These are phyloP conservation scores for Heritiera littoralis DNA, from an alignment of 345 rosid species.

Conservation along the genomic window DNA sequence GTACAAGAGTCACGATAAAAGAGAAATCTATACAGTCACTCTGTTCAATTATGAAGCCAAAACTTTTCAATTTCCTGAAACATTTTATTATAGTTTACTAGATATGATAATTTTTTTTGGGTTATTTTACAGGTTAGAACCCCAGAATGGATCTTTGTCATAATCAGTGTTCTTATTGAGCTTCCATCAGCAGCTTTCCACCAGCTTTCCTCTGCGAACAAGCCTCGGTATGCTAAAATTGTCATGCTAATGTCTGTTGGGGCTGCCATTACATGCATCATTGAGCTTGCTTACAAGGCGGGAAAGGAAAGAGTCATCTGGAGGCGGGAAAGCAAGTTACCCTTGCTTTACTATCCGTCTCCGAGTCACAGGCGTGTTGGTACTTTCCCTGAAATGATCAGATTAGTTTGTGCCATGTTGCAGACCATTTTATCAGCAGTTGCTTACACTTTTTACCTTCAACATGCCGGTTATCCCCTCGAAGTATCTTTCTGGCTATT, in stretches of 20 bases:
- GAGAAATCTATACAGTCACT: background rate
- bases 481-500: constrained; percentile 17
- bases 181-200: constrained; percentile 22
- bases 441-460: constrained; percentile 1
- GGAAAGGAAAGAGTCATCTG: constrained; percentile 2
- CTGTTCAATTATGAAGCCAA: background rate
- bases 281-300: constrained; percentile 18
- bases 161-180: constrained; percentile 13
- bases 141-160: constrained; percentile 15
- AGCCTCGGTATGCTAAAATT: constrained; percentile 5
- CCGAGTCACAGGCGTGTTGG: background rate
- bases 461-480: constrained; percentile 16
- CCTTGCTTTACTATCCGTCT: constrained; percentile 21
- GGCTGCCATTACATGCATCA: constrained; percentile 10
- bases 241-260: constrained; percentile 21
- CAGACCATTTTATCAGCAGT: constrained; percentile 12
- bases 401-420: background rate
- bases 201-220: constrained; percentile 18
- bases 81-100: background rate
- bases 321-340: constrained; percentile 16
- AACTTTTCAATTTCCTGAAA: background rate
- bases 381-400: background rate
- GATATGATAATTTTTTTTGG: background rate
- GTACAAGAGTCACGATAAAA: background rate
- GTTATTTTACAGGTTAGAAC: background rate